phyloP scores from a whole-genome alignment of 768 basidiomycete genomes.

The Leucosporidium scottii region DNA sequence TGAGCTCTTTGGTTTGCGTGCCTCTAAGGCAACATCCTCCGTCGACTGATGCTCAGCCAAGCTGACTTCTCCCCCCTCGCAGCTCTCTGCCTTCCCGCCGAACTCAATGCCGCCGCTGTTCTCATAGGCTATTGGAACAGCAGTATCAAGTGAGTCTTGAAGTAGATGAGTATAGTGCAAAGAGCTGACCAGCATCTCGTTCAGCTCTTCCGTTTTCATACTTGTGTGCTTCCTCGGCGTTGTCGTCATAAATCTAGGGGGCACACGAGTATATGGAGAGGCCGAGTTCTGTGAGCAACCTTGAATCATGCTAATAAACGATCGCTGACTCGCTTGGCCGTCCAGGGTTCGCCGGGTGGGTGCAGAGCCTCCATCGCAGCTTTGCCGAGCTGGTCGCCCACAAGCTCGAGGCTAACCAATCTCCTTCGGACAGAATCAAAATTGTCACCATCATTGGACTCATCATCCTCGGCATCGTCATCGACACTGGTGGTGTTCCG shows the following conservation, averaged over 20 bases:
- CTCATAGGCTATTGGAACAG: constrained; percentile 66
- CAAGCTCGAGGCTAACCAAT: too few relatives aligned
- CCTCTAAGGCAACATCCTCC: too few relatives aligned
- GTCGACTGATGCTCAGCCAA: too few relatives aligned
- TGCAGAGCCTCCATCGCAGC: too few relatives aligned
- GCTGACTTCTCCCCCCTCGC: too few relatives aligned
- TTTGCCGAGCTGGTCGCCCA: too few relatives aligned
- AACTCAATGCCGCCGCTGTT: constrained; percentile 66
- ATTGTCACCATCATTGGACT: constrained; percentile 37
- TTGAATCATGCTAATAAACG: too few relatives aligned
- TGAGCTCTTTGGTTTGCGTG: too few relatives aligned
- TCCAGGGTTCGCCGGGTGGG: too few relatives aligned
- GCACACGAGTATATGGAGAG: constrained; percentile 49
- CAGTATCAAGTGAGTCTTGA: constrained; percentile 10
- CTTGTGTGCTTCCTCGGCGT: constrained; percentile 67
- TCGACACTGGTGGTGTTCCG: constrained; percentile 85
- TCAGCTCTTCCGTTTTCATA: constrained; percentile 68
- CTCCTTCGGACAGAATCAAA: constrained; percentile 43
- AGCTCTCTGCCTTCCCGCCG: constrained; percentile 48
- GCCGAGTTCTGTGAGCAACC: constrained; percentile 57
- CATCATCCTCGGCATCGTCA: constrained; percentile 56
- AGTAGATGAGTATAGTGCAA: too few relatives aligned
- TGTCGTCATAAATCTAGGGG: constrained; percentile 48
- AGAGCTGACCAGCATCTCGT: constrained; percentile 44
- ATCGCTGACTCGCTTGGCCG: too few relatives aligned